Conservation (phyloP, 495 filamentous ascomycete species). For the Aspergillus haitiensis region DNA sequence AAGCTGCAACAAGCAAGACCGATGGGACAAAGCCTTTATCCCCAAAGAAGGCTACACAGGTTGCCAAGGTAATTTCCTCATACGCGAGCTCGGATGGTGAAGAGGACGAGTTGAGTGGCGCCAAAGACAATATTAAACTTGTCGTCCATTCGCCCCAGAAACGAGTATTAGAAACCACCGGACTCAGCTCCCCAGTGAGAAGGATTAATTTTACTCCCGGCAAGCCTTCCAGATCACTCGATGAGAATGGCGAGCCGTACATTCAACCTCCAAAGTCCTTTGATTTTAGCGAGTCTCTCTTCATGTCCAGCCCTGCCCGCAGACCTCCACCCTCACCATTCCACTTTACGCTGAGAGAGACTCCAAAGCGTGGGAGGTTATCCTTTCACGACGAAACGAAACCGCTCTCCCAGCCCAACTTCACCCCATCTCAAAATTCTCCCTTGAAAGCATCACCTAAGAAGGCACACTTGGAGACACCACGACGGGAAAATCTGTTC, state of each 20-base stretch:
- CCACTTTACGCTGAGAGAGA: constrained; percentile 44
- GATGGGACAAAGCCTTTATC: constrained; percentile 46
- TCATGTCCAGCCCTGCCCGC: constrained; percentile 52
- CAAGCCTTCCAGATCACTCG: constrained; percentile 30
- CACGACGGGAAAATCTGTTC: constrained; percentile 22
- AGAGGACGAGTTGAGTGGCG: constrained; percentile 51
- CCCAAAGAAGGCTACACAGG: constrained; percentile 56
- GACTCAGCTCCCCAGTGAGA: constrained; percentile 44
- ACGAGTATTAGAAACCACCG: constrained; percentile 25
- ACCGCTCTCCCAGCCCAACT: constrained; percentile 26
- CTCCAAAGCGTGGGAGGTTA: constrained; percentile 31
- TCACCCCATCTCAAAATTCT: constrained; percentile 29
- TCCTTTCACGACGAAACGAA: constrained; percentile 28
- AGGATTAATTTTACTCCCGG: constrained; percentile 42
- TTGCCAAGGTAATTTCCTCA: constrained; percentile 46
- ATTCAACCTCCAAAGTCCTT: constrained; percentile 33
- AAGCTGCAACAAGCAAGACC: constrained; percentile 38
- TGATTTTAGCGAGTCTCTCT: constrained; percentile 38
- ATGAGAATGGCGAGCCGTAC: constrained; percentile 42
- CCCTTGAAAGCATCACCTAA: constrained; percentile 35
- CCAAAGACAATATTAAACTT: constrained; percentile 42
- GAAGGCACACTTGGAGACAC: constrained; percentile 30
- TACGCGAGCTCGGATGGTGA: constrained; percentile 48
- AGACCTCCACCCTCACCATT: constrained; percentile 53
- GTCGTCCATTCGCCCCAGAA: constrained; percentile 46